Base-by-base conservation (phyloP, 441 rosid species). In the Breynia disticha region DNA sequence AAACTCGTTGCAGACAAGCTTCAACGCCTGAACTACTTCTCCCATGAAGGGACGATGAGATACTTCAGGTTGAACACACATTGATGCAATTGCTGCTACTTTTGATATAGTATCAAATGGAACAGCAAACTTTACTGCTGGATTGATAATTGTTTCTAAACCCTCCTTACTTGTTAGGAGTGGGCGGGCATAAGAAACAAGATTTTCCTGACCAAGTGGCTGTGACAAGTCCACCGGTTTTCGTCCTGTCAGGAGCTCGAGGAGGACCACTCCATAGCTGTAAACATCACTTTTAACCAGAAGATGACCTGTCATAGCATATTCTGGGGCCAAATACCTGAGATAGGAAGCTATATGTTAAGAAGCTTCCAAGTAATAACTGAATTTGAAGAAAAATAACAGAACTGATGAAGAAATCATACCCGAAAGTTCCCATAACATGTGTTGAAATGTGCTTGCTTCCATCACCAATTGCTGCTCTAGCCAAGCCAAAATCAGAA, bases 371-470 rank as follows among this genome's bases (percentile, higher is more conserved):
- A 42, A 38, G 16, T 14, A 11, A 19, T 45, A 42, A 22, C 1
- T 19, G 45, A 19, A 46, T n/a, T n/a, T n/a, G n/a, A n/a, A n/a
- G n/a, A n/a, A n/a, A n/a, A n/a, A n/a, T n/a, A n/a, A n/a, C n/a
- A n/a, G n/a, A n/a, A n/a, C n/a, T n/a, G n/a, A n/a, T n/a, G 19
- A 44, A 50, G 39, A 65, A 38, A 41, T 55, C 57, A 52, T 76
- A 84, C 93, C 88, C 86, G 17, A 84, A 82, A 48, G 93, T 84
- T 57, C 94, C 94, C 94, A 82, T 84, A 47, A 84, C 84, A 48
- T 76, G 86, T 13, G 94, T 84, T 1, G 89, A 82, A 37, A 81
- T 77, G 71, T 76, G 81, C 52, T 70, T 75, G 71, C 64, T 65
- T 61, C 70, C 86, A 72, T 71, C 94, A 13, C 81, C 89, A 50